Conservation (phyloP, 371 early-diverging fungal species). For the Mortierella sp. region DNA sequence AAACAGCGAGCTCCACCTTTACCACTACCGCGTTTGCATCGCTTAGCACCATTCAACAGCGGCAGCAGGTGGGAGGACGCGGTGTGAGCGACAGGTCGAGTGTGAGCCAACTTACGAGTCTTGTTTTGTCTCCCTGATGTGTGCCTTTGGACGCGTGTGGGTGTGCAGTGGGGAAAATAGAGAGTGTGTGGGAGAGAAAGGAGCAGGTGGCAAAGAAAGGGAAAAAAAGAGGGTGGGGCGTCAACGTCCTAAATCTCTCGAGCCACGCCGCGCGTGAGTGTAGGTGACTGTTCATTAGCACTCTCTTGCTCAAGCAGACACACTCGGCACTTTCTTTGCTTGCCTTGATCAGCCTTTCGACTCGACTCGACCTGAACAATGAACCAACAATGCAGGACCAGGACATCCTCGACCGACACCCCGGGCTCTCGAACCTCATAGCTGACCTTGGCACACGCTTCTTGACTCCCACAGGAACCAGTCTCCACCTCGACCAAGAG, state of each 20-base stretch:
- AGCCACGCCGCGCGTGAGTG: background rate
- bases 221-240: constrained; percentile 4
- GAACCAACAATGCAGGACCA: constrained; percentile 58
- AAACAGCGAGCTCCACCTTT: background rate
- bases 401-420: constrained; percentile 60
- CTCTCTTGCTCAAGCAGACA: background rate
- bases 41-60: background rate
- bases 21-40: background rate
- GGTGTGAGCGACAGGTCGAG: background rate
- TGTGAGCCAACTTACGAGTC: background rate
- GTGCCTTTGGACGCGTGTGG: background rate
- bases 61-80: background rate
- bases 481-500: constrained; percentile 27
- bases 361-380: constrained; percentile 32
- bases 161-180: background rate
- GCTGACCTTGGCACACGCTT: constrained; percentile 29
- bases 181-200: background rate
- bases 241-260: background rate
- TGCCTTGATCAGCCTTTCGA: background rate
- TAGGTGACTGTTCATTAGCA: background rate
- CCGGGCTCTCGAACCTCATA: constrained; percentile 52
- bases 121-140: background rate
- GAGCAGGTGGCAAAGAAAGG: background rate
- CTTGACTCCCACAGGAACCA: constrained; percentile 36
- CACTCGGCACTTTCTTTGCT: background rate